A percentile compares a stretch with the other conserved stretches of the same genome.
Conservation (phyloP, 2,329 filamentous ascomycete genomes). For the Cadophora malorum region DNA sequence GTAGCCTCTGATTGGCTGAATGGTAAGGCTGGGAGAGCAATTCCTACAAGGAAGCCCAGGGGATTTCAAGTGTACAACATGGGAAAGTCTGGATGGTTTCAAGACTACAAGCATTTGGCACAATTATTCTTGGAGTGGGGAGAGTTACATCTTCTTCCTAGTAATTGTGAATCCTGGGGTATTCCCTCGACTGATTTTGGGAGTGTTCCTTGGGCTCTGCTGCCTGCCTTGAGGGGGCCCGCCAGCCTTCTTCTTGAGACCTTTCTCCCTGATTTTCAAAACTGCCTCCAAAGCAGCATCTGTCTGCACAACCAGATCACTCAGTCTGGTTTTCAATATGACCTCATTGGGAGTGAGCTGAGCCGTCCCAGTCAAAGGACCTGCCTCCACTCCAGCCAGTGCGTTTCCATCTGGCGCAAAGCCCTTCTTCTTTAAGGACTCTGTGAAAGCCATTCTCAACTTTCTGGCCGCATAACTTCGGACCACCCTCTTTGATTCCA, state of each 20-base stretch:
- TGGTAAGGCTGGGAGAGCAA: conserved; percentile 21
- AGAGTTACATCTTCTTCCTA: not conserved
- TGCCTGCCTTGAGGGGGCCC: not conserved
- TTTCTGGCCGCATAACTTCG: conserved; percentile 53
- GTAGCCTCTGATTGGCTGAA: conserved; percentile 17
- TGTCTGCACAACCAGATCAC: conserved; percentile 40
- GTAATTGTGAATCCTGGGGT: not conserved
- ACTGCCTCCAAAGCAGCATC: conserved; percentile 32
- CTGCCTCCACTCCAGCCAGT: conserved; percentile 39
- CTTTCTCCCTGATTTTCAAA: not conserved
- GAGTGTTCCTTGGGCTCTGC: not conserved
- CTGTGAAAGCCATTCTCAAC: conserved; percentile 51
- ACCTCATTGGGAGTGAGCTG: conserved; percentile 42
- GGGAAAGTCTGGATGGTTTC: not conserved
- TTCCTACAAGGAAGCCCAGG: not conserved
- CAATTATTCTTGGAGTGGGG: not conserved
- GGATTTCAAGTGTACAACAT: not conserved
- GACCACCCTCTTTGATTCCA: conserved; percentile 51
- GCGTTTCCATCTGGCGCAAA: conserved; percentile 47
- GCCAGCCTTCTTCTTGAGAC: not conserved
- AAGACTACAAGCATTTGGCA: not conserved
- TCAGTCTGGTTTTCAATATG: conserved; percentile 37
- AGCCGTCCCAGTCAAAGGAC: conserved; percentile 47
- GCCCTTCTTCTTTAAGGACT: conserved; percentile 53
- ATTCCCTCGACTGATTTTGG: not conserved